A percentile compares a stretch with the other conserved stretches of the same genome.
phyloP scores from a whole-genome alignment of 495 filamentous ascomycete species.

The Hypoxylon crocopeplum region DNA sequence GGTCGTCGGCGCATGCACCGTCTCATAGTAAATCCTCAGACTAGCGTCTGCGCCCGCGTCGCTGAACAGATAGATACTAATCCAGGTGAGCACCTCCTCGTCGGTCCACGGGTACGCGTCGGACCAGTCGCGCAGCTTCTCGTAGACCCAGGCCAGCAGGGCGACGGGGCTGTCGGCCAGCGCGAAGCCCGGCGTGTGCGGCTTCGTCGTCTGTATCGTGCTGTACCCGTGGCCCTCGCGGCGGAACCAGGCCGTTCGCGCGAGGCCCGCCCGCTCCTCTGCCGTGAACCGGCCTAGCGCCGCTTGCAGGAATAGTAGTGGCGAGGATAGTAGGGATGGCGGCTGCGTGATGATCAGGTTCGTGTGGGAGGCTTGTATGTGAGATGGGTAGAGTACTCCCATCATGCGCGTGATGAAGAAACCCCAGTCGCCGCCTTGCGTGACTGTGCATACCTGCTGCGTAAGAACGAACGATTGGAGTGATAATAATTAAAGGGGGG shows the following conservation, averaged over 20 bases:
- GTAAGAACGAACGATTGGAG: constrained; percentile 30
- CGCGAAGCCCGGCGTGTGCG: constrained; percentile 65
- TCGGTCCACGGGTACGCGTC: constrained; percentile 72
- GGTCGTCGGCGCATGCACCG: no score
- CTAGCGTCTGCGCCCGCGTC: constrained; percentile 62
- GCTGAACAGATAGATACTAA: constrained; percentile 67
- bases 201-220: constrained; percentile 63
- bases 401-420: constrained; percentile 65
- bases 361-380: constrained; percentile 65
- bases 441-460: constrained; percentile 47
- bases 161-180: constrained; percentile 67
- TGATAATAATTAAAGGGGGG: background rate
- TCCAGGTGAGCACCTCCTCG: constrained; percentile 71
- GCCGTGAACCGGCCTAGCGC: constrained; percentile 39
- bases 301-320: constrained; percentile 48
- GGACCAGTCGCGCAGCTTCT: constrained; percentile 73
- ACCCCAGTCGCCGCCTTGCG: constrained; percentile 75
- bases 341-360: constrained; percentile 58
- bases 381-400: constrained; percentile 59
- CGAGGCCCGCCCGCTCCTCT: constrained; percentile 52
- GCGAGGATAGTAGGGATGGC: constrained; percentile 43
- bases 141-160: constrained; percentile 70
- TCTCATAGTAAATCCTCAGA: constrained; percentile 68
- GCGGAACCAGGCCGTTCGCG: constrained; percentile 58
- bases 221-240: constrained; percentile 63